Conservation (phyloP, 2,329 filamentous ascomycete species). For the Talaromyces islandicus region DNA sequence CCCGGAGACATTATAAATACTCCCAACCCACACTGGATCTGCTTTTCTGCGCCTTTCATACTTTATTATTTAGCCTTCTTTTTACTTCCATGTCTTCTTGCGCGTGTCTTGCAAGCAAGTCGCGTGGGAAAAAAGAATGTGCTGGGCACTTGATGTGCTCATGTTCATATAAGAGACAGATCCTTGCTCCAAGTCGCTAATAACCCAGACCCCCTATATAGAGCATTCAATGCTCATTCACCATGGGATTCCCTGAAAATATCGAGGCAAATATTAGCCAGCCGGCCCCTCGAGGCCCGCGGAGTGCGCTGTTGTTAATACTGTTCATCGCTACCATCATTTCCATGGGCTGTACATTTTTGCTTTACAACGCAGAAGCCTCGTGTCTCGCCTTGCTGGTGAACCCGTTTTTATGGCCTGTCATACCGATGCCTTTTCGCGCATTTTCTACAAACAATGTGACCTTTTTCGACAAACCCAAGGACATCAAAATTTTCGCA, state of each 20-base stretch:
- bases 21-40: neutral
- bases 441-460: constrained; percentile 22
- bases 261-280: neutral
- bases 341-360: neutral
- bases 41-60: neutral
- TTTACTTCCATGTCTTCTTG: neutral
- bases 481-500: constrained; percentile 30
- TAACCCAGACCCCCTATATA: neutral
- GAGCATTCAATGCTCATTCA: neutral
- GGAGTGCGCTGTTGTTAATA: neutral
- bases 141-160: neutral
- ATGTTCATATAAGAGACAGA: neutral
- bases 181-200: neutral
- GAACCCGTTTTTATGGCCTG: neutral
- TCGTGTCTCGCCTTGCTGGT: neutral
- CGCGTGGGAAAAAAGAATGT: neutral
- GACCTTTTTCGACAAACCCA: constrained; percentile 26
- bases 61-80: neutral
- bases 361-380: neutral
- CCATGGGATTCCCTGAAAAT: neutral
- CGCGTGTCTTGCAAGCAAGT: neutral
- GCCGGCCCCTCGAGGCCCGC: neutral
- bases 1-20: neutral
- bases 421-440: constrained; percentile 20
- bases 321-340: neutral